phyloP scores from a whole-genome alignment of 2,329 filamentous ascomycete genomes.

The Aspergillus bombycis region DNA sequence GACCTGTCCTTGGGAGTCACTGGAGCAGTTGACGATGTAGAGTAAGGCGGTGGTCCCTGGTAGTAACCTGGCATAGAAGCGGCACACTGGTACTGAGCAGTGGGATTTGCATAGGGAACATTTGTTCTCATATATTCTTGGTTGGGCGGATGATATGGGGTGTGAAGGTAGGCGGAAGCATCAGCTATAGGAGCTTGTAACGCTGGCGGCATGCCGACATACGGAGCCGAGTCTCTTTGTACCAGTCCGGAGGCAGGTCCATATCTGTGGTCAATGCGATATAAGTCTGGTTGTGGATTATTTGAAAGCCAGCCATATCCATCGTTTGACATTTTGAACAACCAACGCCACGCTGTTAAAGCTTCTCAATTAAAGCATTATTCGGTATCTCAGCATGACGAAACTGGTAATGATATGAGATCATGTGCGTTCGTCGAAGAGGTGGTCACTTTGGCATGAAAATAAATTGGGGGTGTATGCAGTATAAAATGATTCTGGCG shows the following conservation, averaged over 20 bases:
- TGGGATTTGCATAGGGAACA: not conserved
- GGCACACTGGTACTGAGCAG: not conserved
- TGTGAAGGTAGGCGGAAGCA: not conserved
- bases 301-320: slow-evolving; percentile 23
- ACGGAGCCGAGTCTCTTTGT: slow-evolving; percentile 5
- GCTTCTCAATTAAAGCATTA: not conserved
- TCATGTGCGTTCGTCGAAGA: not conserved
- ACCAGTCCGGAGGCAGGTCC: slow-evolving; percentile 1
- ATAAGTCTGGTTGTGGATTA: slow-evolving; percentile 11
- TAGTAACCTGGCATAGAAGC: not conserved
- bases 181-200: not conserved
- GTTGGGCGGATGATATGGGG: slow-evolving; percentile 3
- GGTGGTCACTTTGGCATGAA: too few species aligned
- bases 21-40: not conserved
- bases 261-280: not conserved
- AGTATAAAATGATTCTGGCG: not conserved
- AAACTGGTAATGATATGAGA: not conserved
- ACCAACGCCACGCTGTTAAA: not conserved
- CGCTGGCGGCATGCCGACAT: not conserved
- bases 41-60: not conserved
- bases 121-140: slow-evolving; percentile 9
- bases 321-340: slow-evolving; percentile 23
- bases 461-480: too few species aligned
- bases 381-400: not conserved
- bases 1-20: not conserved